Conservation (phyloP, 257 asterid genomes). For the Petunia secreta region DNA sequence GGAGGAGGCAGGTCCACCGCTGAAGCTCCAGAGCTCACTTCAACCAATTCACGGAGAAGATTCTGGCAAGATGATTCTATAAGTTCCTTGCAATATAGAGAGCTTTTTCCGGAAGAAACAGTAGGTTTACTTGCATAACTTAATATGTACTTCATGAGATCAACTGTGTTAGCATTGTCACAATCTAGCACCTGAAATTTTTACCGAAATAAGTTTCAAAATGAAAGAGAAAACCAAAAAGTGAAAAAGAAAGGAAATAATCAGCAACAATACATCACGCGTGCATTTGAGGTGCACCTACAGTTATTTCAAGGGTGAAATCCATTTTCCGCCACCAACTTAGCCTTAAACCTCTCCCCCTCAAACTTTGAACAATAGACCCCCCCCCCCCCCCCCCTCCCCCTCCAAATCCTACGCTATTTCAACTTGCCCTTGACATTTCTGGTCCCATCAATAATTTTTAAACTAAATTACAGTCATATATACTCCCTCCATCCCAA, state of each 20-base stretch:
- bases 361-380: too few relatives aligned
- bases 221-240: not conserved
- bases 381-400: too few relatives aligned
- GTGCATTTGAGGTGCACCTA: not conserved
- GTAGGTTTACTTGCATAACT: slow-evolving; percentile 85
- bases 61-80: slow-evolving; percentile 76
- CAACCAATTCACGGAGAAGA: slow-evolving; percentile 66
- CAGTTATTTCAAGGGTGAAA: not conserved
- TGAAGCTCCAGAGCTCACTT: slow-evolving; percentile 51
- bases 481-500: too few relatives aligned
- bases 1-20: slow-evolving; percentile 42
- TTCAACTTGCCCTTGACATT: too few relatives aligned
- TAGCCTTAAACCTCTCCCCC: too few relatives aligned
- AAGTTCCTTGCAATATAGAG: slow-evolving; percentile 70
- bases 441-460: too few relatives aligned
- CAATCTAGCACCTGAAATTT: slow-evolving; percentile 53
- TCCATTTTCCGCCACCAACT: too few relatives aligned
- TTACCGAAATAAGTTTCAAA: slow-evolving; percentile 7
- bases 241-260: slow-evolving; percentile 10
- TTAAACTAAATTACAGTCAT: too few relatives aligned
- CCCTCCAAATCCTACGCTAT: too few relatives aligned
- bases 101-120: slow-evolving; percentile 53
- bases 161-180: slow-evolving; percentile 57
- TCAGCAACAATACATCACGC: not conserved
- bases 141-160: slow-evolving; percentile 86